These are phyloP conservation scores for Dactylonectria estremocensis DNA, from an alignment of 2,329 filamentous ascomycete species.

Conservation along the genomic window DNA sequence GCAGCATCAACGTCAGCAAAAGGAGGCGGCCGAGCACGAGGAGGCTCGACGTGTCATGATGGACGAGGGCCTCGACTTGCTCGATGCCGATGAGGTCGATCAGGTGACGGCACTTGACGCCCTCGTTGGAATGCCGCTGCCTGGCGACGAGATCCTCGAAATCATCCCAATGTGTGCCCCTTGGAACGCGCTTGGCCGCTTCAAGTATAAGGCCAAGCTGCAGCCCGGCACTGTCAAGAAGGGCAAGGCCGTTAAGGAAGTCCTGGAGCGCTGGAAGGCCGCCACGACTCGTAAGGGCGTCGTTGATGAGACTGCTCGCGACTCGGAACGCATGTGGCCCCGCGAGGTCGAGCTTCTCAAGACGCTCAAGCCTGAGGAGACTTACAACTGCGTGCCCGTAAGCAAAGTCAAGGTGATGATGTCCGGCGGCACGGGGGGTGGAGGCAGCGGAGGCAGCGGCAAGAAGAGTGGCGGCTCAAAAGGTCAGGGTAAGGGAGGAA, in stretches of 20 bases:
- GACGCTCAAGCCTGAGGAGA: slow-evolving; percentile 84
- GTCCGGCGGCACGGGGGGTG: slow-evolving; percentile 67
- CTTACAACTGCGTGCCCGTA: slow-evolving; percentile 85
- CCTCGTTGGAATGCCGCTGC: slow-evolving; percentile 83
- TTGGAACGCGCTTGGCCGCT: slow-evolving; percentile 74
- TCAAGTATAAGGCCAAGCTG: slow-evolving; percentile 96
- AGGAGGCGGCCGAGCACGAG: slow-evolving; percentile 83
- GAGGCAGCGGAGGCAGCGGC: slow-evolving; percentile 58
- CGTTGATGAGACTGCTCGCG: slow-evolving; percentile 72
- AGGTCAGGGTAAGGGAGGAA: slow-evolving; percentile 53
- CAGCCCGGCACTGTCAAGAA: slow-evolving; percentile 94
- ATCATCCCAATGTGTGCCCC: slow-evolving; percentile 76
- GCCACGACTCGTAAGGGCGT: slow-evolving; percentile 73
- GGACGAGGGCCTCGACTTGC: slow-evolving; percentile 71
- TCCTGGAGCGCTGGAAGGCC: slow-evolving; percentile 84
- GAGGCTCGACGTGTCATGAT: slow-evolving; percentile 74
- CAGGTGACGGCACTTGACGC: slow-evolving; percentile 73
- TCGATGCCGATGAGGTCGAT: slow-evolving; percentile 72
- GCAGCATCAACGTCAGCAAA: slow-evolving; percentile 84
- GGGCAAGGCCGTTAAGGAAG: slow-evolving; percentile 93
- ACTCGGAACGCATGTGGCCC: slow-evolving; percentile 86
- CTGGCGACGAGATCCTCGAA: slow-evolving; percentile 87
- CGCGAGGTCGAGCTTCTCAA: slow-evolving; percentile 89
- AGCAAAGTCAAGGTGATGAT: slow-evolving; percentile 86
- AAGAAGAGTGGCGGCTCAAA: slow-evolving; percentile 58